A percentile compares a stretch with the other conserved stretches of the same genome.
Evolutionary conservation across 1,284 basidiomycete species (phyloP).

Genomic region (Tilletiopsis washingtonensis): DNA sequence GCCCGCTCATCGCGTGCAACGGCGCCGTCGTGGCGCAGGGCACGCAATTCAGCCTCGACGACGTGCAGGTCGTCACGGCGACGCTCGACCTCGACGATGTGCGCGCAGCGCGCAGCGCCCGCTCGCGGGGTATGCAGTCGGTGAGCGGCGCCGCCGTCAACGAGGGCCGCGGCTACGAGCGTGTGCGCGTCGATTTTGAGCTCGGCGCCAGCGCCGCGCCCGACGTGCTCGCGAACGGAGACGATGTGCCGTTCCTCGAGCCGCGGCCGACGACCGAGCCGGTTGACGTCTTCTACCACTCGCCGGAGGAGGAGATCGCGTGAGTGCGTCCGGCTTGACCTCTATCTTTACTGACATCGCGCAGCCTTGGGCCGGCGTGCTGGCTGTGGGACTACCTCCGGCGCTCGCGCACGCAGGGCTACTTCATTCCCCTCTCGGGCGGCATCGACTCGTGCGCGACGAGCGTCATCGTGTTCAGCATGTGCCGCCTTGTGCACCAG

Average conservation of each 20-base stretch:
- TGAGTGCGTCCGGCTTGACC: conserved; percentile 50
- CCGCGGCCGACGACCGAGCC: not conserved
- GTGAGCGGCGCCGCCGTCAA: conserved; percentile 66
- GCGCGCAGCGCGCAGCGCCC: conserved; percentile 68
- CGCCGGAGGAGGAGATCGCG: conserved; percentile 95
- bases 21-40: conserved; percentile 88
- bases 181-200: conserved; percentile 53
- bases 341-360: conserved; percentile 49
- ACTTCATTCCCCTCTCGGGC: conserved; percentile 93
- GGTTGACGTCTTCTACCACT: conserved; percentile 67
- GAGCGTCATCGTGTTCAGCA: conserved; percentile 86
- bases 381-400: conserved; percentile 99
- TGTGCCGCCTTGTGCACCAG: conserved; percentile 82
- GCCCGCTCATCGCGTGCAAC: conserved; percentile 89
- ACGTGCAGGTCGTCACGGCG: conserved; percentile 90
- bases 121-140: conserved; percentile 80
- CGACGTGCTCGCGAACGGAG: not conserved
- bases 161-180: conserved; percentile 62
- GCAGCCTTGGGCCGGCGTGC: conserved; percentile 76
- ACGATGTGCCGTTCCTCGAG: not conserved
- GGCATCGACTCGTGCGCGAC: conserved; percentile 97
- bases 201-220: conserved; percentile 48
- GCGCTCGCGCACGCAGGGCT: conserved; percentile 85
- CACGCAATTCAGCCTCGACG: conserved; percentile 86
- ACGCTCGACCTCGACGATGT: conserved; percentile 94